Percentiles rank a stretch among this genome's conserved stretches.
Conservation (phyloP, 345 rosid species). For the Syzygium jambos region DNA sequence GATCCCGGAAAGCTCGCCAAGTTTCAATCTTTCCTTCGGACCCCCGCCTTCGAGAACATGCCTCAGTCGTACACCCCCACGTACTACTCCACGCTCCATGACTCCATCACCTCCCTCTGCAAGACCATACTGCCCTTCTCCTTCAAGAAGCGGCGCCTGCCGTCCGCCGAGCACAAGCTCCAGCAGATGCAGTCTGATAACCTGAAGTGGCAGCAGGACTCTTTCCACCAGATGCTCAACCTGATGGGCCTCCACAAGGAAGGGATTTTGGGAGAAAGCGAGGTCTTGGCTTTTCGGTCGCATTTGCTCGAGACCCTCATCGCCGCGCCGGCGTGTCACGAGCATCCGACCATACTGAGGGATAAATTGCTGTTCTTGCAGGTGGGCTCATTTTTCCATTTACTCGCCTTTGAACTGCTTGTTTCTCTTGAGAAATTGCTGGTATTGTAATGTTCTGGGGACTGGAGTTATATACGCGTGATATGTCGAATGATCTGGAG, state of each 20-base stretch:
- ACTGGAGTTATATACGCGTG: not conserved
- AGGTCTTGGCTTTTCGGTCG: slow-evolving; percentile 45
- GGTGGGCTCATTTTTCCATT: slow-evolving; percentile 15
- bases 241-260: slow-evolving; percentile 63
- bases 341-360: slow-evolving; percentile 40
- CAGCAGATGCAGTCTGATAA: slow-evolving; percentile 64
- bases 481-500: not conserved
- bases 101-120: slow-evolving; percentile 74
- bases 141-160: slow-evolving; percentile 44
- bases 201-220: slow-evolving; percentile 81
- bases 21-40: not conserved
- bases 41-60: slow-evolving; percentile 23
- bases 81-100: slow-evolving; percentile 68
- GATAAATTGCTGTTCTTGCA: slow-evolving; percentile 72
- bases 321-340: slow-evolving; percentile 40
- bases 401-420: not conserved
- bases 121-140: slow-evolving; percentile 67
- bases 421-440: not conserved
- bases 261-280: slow-evolving; percentile 45
- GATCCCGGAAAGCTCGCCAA: not conserved
- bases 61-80: slow-evolving; percentile 57
- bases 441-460: not conserved
- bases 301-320: slow-evolving; percentile 57
- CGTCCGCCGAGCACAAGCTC: slow-evolving; percentile 41
- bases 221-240: slow-evolving; percentile 64